Base-by-base conservation (phyloP, 2,329 filamentous ascomycete genomes). In the Calonectria honghensis region DNA sequence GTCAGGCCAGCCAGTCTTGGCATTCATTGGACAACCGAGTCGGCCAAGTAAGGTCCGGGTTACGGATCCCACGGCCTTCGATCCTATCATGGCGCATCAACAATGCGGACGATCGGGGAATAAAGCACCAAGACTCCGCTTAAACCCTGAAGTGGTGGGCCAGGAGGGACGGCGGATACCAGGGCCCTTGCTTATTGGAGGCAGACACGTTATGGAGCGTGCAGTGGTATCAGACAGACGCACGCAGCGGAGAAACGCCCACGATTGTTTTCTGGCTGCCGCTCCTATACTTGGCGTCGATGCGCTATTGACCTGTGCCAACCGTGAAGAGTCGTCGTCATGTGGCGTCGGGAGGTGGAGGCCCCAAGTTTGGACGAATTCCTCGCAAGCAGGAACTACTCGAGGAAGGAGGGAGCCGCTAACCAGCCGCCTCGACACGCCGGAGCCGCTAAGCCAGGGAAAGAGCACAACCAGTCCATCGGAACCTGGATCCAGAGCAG, bases 131-230 rank as follows among this genome's bases (percentile, higher is more conserved):
- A 9, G 65, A 18, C 50, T 68, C 65, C 65, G 66, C 66, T 51
- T 63, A 39, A 51, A 70, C 54, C 67, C 68, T 70, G 39, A 24
- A 50, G 68, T 45, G 59, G 50, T 66, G 59, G 68, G 63, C 39
- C 68, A 29, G 41, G 41, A 27, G 54, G 45, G 45, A 37, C 31
- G n/a, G n/a, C 27, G 31, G 29, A 24, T 63, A 13, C 59, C 61
- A 65, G 68, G 59, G 27, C 31, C 29, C 50, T 57, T 65, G 59
- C 27, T 66, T 51, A 66, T 71, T 65, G 61, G 68, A 57, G 61
- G 52, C 61, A 54, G 50, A 48, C 48, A 50, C 24, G 45, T 50
- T 54, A 39, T 39, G 48, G 24, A 54, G 61, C 32, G 37, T 24
- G 48, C 57, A 35, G 35, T 59, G 20, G 57, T 29, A 41, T 63